Evolutionary conservation across 2,329 filamentous ascomycete species (phyloP), one percentile per base, ranked within the genome.

Genomic region (Cordyceps pruinosa): DNA sequence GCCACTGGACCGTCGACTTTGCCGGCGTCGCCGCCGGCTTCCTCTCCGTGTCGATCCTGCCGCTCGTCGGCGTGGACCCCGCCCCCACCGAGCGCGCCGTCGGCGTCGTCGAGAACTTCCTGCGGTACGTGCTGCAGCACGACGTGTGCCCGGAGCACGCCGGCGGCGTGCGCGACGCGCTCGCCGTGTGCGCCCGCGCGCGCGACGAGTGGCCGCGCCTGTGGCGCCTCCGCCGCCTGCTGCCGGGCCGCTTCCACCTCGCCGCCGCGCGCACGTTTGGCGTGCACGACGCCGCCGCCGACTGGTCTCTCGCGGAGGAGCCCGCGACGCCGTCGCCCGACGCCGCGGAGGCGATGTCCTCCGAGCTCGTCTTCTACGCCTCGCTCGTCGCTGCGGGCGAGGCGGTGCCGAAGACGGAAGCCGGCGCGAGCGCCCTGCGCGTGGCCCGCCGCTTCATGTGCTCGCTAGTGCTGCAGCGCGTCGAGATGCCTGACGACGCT

Each of bases 111-210:
- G 82, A 84, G 59, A 96, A 94, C 67, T 97, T 97, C 67, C 82
- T 96, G 61, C 89, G 90, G 62, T 99, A 97, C 63, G 77, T 97
- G 1, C 77, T 92, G 10, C 82, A 88, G 59, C 92, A 97, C 66
- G 82, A 88, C 37, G 93, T 95, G 17, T 96, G 91, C 65, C 87
- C 88, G 0, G 94, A 97, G 69, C 88, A 92, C 66, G 76, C 72
- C 0, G 74, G 79, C 1, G 82, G 93, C 61, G 77, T 97, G 58
- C 72, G 81, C 17, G 74, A 78, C 0, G 90, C 92, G 0, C 75
- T 87, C 8, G 69, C 69, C 1, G 69, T 93, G 28, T 96, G 90
- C 64, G 79, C 84, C 21, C 66, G 77, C 15, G 90, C 89, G 1
- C 77, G 83, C 3, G 66, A 73, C 2, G 90, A 97, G 70, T 77